Evolutionary conservation across 2,329 filamentous ascomycete genomes (phyloP).

Genomic region (Biscogniauxia mediterranea): DNA sequence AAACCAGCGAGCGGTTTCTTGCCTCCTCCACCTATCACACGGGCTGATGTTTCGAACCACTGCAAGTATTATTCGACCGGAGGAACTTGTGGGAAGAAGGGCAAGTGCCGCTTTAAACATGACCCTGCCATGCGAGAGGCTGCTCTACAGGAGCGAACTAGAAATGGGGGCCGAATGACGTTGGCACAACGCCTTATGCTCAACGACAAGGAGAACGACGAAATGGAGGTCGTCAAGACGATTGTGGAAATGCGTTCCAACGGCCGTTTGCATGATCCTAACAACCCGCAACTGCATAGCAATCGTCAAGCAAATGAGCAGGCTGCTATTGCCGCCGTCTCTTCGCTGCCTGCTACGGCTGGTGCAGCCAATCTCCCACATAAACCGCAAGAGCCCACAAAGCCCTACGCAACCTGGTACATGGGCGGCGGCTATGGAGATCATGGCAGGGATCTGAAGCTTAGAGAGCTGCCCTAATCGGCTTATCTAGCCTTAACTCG

Average conservation of each 20-base stretch:
- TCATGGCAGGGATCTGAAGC: slow-evolving; percentile 32
- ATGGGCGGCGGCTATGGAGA: slow-evolving; percentile 2
- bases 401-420: slow-evolving; percentile 31
- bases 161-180: slow-evolving; percentile 64
- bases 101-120: slow-evolving; percentile 73
- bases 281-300: slow-evolving; percentile 27
- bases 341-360: slow-evolving; percentile 27
- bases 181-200: slow-evolving; percentile 63
- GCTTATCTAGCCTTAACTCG: background rate
- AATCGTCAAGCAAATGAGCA: slow-evolving; percentile 32
- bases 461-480: slow-evolving; percentile 5
- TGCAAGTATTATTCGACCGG: slow-evolving; percentile 72
- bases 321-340: slow-evolving; percentile 14
- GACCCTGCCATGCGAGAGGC: slow-evolving; percentile 62
- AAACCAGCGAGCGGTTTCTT: slow-evolving; percentile 34
- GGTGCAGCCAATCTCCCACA: slow-evolving; percentile 31
- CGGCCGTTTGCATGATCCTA: slow-evolving; percentile 46
- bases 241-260: slow-evolving; percentile 64
- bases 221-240: slow-evolving; percentile 63
- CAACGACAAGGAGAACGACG: slow-evolving; percentile 68
- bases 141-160: slow-evolving; percentile 61
- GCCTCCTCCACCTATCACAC: slow-evolving; percentile 49
- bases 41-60: slow-evolving; percentile 61
- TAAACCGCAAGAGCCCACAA: slow-evolving; percentile 40
- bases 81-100: slow-evolving; percentile 68